Evolutionary conservation across 176 grass and related monocot genomes (phyloP), one percentile per base, ranked within the genome.

Genomic region (Phyllostachys edulis): DNA sequence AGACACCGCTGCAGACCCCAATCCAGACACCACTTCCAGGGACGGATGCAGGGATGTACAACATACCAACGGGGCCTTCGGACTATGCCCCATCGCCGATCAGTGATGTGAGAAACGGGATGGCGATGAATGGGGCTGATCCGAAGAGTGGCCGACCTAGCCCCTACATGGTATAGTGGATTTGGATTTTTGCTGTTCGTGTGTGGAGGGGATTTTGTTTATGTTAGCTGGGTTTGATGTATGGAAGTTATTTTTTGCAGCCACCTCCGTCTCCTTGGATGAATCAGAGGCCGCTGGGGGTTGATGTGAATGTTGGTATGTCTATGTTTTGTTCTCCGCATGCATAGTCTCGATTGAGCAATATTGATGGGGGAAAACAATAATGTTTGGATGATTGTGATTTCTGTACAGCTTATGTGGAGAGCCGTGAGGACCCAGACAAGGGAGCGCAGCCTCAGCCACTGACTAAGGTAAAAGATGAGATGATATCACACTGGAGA

Each of bases 231-330:
- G 40, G 23, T 71, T 67, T 80, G 34, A 85, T 88, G 42, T 38
- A 84, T 77, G 8, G 4, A 62, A 10, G 2, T 69, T 77, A 13
- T 69, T 61, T 66, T 23, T 77, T 88, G 79, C 89, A 98, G 96
- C 91, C 73, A 57, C 83, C 96, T 29, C 91, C 91, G 41, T 90
- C 96, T 26, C 86, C 96, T 26, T 99, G 96, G 96, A 89, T 94
- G 84, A 77, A 27, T 67, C 88, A 88, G 73, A 95, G 88, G 61
- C 96, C 93, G 1, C 79, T 96, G 24, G 96, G 91, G 45, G 93
- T 94, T 73, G 96, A 96, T 89, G 96, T 99, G 67, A 99, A 99
- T 86, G 83, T 94, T 24, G 91, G 96, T 99, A 88, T 78, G 29
- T 5, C 23, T 40, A 26, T 14, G 34, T 40, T 67, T 66, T 77